Conservation (phyloP, 805 yeast genomes). For the Yamadazyma tumulicola region DNA sequence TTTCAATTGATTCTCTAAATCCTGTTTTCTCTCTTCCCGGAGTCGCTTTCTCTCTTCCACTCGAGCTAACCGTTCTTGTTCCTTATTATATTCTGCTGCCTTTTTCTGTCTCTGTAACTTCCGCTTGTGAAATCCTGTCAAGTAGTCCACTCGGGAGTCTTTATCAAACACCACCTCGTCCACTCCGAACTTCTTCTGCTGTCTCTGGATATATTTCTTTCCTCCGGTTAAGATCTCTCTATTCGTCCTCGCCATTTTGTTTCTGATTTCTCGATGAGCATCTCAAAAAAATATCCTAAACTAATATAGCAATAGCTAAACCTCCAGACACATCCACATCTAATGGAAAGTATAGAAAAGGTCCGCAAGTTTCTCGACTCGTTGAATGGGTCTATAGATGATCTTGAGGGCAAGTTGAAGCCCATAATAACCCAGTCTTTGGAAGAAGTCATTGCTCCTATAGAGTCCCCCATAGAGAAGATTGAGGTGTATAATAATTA, state of each 20-base stretch:
- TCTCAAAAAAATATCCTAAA: slow-evolving; percentile 3
- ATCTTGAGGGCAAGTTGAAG: slow-evolving; percentile 30
- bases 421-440: slow-evolving; percentile 37
- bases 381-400: slow-evolving; percentile 34
- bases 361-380: slow-evolving; percentile 38
- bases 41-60: slow-evolving; percentile 72
- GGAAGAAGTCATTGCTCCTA: slow-evolving; percentile 31
- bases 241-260: slow-evolving; percentile 39
- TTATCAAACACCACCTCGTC: slow-evolving; percentile 85
- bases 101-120: slow-evolving; percentile 83
- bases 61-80: slow-evolving; percentile 68
- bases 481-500: slow-evolving; percentile 34
- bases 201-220: slow-evolving; percentile 68
- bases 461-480: slow-evolving; percentile 22
- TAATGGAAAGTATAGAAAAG: slow-evolving; percentile 46
- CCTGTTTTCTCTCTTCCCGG: slow-evolving; percentile 67
- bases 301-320: neutral
- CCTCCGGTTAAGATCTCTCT: slow-evolving; percentile 89
- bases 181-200: slow-evolving; percentile 62
- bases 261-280: slow-evolving; percentile 7
- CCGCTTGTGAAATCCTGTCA: slow-evolving; percentile 95
- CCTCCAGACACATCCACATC: neutral
- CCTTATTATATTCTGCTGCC: slow-evolving; percentile 73
- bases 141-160: slow-evolving; percentile 72
- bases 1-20: slow-evolving; percentile 60